phyloP scores from a whole-genome alignment of 352 stramenopile genomes.

The Halophytophthora polymorphica region DNA sequence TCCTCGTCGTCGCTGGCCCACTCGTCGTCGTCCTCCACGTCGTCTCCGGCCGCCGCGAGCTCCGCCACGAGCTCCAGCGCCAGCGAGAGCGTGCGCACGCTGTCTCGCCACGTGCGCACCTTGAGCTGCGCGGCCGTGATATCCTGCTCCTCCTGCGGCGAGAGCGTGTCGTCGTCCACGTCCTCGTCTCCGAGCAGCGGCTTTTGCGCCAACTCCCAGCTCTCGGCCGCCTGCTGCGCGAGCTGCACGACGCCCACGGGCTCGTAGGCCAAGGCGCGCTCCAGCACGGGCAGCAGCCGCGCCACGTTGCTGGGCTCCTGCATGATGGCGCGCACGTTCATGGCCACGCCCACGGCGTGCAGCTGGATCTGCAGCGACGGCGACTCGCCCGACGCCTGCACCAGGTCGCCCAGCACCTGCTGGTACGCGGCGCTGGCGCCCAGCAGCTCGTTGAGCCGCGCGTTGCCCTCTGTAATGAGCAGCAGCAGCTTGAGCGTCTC shows the following conservation, averaged over 20 bases:
- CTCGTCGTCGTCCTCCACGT: slow-evolving; percentile 75
- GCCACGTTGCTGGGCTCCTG: slow-evolving; percentile 65
- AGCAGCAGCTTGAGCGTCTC: slow-evolving; percentile 82
- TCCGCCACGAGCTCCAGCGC: slow-evolving; percentile 78
- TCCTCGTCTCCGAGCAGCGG: slow-evolving; percentile 64
- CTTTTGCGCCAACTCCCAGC: slow-evolving; percentile 53
- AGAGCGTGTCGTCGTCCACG: slow-evolving; percentile 62
- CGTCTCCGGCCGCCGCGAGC: slow-evolving; percentile 46
- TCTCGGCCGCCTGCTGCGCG: slow-evolving; percentile 64
- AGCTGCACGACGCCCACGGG: slow-evolving; percentile 70
- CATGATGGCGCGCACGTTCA: slow-evolving; percentile 79
- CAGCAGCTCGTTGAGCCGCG: slow-evolving; percentile 70
- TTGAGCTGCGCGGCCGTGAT: slow-evolving; percentile 67
- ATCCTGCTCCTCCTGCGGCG: slow-evolving; percentile 51
- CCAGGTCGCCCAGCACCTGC: slow-evolving; percentile 57
- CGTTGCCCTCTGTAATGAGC: slow-evolving; percentile 80
- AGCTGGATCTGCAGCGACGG: slow-evolving; percentile 48
- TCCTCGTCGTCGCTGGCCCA: slow-evolving; percentile 88
- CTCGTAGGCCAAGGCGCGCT: slow-evolving; percentile 76
- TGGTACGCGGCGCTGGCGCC: slow-evolving; percentile 58
- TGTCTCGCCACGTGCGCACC: slow-evolving; percentile 76
- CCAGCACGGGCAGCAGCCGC: slow-evolving; percentile 63
- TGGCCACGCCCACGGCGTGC: slow-evolving; percentile 69
- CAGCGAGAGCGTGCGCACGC: slow-evolving; percentile 71
- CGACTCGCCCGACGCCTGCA: slow-evolving; percentile 57